Base-by-base conservation (phyloP, 306 rosid species). In the cucumber (Cucumis sativus) region DNA sequence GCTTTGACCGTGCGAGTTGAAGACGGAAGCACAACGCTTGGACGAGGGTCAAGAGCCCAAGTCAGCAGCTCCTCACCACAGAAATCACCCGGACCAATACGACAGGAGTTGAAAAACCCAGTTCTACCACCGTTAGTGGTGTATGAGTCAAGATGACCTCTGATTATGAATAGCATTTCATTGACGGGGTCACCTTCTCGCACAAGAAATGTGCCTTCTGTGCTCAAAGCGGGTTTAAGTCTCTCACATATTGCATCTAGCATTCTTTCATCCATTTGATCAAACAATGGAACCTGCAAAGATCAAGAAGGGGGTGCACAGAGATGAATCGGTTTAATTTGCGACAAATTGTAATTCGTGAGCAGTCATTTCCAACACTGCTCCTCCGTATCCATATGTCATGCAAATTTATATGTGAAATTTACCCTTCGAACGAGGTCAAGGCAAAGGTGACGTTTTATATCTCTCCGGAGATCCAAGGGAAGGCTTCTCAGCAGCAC, bases 191-290 rank as follows among this genome's bases (percentile, higher is more conserved):
- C 98, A 25, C 92, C 98, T 73, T 96, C 99, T 0, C 97, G 89
- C 8, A 92, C 93, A 6, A 92, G 83, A 54, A 76, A 86, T 3
- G 97, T 96, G 9, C 97, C 96, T 54, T 89, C 91, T 0, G 99
- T 96, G 83, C 97, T 83, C 80, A 91, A 74, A 16, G 96, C 91
- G 2, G 97, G 97, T 79, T 90, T 92, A 55, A 96, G 86, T 79
- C 99, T 86, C 79, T 96, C 98, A 47, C 99, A 96, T 81, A 96
- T 91, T 12, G 99, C 99, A 25, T 92, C 99, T 25, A 90, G 88
- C 96, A 88, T 92, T 71, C 92, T 86, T 83, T 96, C 99, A 25
- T 96, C 99, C 99, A 96, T 96, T 87, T 96, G 91, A 78, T 92
- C 93, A 67, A 96, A 92, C 66, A 92, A 72, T 0, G 98, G 97